Base-by-base conservation (phyloP, 2,329 filamentous ascomycete species). In the Geosmithia morbida region DNA sequence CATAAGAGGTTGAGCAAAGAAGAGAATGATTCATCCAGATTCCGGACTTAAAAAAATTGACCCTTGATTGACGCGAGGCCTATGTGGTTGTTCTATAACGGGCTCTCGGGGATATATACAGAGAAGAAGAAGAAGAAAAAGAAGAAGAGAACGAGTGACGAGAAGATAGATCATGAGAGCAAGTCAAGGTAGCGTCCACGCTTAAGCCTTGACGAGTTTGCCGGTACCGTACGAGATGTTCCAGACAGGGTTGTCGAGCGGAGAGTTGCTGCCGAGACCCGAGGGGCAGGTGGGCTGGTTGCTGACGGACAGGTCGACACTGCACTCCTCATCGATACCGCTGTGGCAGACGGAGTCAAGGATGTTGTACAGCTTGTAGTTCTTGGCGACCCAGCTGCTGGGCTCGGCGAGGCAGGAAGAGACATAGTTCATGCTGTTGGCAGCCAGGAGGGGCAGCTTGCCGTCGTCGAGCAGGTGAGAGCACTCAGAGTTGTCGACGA, bases 371-470 rank as follows among this genome's bases (percentile, higher is more conserved):
- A 77, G 64, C 45, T 65, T 59, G 59, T 74, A 61, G 62, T 78
- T 75, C 53, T 69, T 60, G 50, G 64, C 72, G 43, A 75, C 68
- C 67, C 69, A 77, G 61, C 64, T 74, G 54, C 63, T 59, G 37
- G 61, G 55, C 51, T 68, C 53, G 14, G 56, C 58, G 13, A 75
- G 60, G 57, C 74, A 77, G 50, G 61, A 63, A 46, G 66, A 57
- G 7, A 76, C 56, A 52, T 66, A 76, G 61, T 73, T 70, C 66
- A 79, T 77, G 62, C 69, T 72, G 67, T 77, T 77, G 55, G 72
- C 57, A 2, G 74, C 75, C 46, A 66, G 67, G 44, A 80, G 67
- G 7, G 75, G 70, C 39, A 80, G 63, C 62, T 72, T 74, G 45
- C 62, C 66, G 46, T 68, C 56, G 50, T 81, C 64, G 50, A 81